Percentiles rank a stretch among this genome's conserved stretches.
These are phyloP conservation scores for Eucalyptus pumila DNA, from an alignment of 345 rosid species.

Conservation along the genomic window DNA sequence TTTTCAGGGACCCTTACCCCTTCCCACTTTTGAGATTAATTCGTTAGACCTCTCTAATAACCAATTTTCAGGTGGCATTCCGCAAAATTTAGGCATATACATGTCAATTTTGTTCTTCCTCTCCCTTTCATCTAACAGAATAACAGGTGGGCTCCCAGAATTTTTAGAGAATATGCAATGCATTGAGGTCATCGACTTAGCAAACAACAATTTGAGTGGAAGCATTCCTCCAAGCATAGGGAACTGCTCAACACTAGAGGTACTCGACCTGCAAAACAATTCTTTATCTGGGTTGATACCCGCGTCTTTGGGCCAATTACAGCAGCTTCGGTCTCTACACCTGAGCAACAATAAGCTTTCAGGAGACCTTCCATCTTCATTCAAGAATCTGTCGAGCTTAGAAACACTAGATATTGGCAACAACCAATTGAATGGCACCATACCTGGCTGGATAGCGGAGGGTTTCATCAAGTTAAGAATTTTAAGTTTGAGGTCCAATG, in stretches of 20 bases:
- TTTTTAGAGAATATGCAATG: slow-evolving; percentile 10
- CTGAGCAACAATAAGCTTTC: too few species aligned
- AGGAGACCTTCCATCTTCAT: too few species aligned
- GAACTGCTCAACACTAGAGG: slow-evolving; percentile 8
- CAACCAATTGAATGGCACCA: slow-evolving; percentile 13
- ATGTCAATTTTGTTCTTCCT: slow-evolving; percentile 16
- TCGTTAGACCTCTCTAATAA: slow-evolving; percentile 17
- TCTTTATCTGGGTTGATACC: slow-evolving; percentile 16
- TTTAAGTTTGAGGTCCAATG: slow-evolving; percentile 6
- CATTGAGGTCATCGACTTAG: slow-evolving; percentile 21
- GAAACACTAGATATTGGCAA: slow-evolving; percentile 24
- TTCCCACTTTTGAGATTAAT: slow-evolving; percentile 6
- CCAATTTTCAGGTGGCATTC: slow-evolving; percentile 13
- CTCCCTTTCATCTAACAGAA: slow-evolving; percentile 10
- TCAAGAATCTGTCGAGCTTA: slow-evolving; percentile 8
- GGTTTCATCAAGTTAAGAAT: slow-evolving; percentile 5
- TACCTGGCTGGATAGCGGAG: slow-evolving; percentile 17
- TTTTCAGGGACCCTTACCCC: slow-evolving; percentile 8
- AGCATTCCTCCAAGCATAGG: slow-evolving; percentile 12
- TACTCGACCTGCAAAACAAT: slow-evolving; percentile 19
- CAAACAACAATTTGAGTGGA: slow-evolving; percentile 16
- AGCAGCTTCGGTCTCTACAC: too few species aligned
- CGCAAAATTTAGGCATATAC: neutral
- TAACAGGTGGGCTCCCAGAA: slow-evolving; percentile 15
- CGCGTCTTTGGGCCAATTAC: too few species aligned